Conservation (phyloP, 1,139 yeast species). For the Kodamaea derodonti region DNA sequence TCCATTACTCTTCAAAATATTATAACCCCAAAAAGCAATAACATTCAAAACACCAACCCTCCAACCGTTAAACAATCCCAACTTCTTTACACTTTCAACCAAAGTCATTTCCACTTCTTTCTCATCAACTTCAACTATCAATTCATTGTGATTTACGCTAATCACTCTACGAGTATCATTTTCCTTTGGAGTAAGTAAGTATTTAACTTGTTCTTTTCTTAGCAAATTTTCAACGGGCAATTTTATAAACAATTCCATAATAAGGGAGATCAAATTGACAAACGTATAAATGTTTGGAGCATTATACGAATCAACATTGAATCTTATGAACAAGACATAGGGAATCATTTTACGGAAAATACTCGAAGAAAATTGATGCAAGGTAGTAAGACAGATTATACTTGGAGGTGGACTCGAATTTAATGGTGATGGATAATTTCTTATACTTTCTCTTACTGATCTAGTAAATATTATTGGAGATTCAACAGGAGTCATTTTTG, state of each 20-base stretch:
- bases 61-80: constrained; percentile 84
- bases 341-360: constrained; percentile 71
- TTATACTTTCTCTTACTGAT: constrained; percentile 37
- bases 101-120: constrained; percentile 5
- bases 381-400: constrained; percentile 49
- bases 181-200: constrained; percentile 44
- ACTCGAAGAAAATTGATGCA: constrained; percentile 61
- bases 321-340: constrained; percentile 57
- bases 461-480: constrained; percentile 19
- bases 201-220: constrained; percentile 76
- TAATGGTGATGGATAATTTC: constrained; percentile 36
- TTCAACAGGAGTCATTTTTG: constrained; percentile 31
- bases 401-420: constrained; percentile 54
- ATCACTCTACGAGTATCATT: constrained; percentile 32
- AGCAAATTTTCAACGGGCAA: constrained; percentile 85
- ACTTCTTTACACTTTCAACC: constrained; percentile 18
- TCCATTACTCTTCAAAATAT: constrained; percentile 54
- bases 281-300: constrained; percentile 57
- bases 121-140: constrained; percentile 43
- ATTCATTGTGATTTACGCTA: constrained; percentile 40
- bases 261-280: constrained; percentile 53
- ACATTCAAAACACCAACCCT: constrained; percentile 76
- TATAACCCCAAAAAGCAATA: constrained; percentile 81
- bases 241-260: constrained; percentile 67
- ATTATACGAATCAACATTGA: constrained; percentile 67